Percentiles rank a stretch among this genome's conserved stretches.
Evolutionary conservation across 2,329 filamentous ascomycete species (phyloP).

Genomic region (Aspergillus aculeatus): DNA sequence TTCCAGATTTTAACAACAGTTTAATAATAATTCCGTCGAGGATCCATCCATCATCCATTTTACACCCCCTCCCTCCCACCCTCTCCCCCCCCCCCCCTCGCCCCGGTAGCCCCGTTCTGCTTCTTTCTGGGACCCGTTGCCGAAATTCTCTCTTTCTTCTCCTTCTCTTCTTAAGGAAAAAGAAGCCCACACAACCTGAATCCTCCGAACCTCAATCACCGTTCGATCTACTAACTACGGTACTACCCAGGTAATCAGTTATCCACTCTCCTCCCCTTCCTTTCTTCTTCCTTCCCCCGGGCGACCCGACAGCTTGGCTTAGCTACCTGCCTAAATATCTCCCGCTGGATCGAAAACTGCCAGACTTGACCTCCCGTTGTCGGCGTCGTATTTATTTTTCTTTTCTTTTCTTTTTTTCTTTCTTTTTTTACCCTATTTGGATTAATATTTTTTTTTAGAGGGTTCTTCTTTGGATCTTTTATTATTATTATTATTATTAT

Average conservation of each 20-base stretch:
- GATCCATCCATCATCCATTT: neutral
- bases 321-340: slow-evolving; percentile 14
- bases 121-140: neutral
- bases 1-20: neutral
- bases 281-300: slow-evolving; percentile 3
- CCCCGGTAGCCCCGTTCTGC: neutral
- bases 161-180: slow-evolving; percentile 4
- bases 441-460: no score
- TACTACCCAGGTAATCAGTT: no score
- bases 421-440: slow-evolving; percentile 4
- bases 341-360: slow-evolving; percentile 15
- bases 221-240: slow-evolving; percentile 12
- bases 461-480: no score
- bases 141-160: slow-evolving; percentile 1
- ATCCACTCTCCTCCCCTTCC: neutral
- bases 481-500: no score
- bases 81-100: neutral
- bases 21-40: neutral
- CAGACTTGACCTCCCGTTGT: slow-evolving; percentile 12
- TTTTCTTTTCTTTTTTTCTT: slow-evolving; percentile 17
- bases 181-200: neutral
- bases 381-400: slow-evolving; percentile 12
- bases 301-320: slow-evolving; percentile 26
- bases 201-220: neutral
- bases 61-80: neutral